Evolutionary conservation across 768 basidiomycete species (phyloP), one percentile per base, ranked within the genome.

Genomic region (Podaxis sp.): DNA sequence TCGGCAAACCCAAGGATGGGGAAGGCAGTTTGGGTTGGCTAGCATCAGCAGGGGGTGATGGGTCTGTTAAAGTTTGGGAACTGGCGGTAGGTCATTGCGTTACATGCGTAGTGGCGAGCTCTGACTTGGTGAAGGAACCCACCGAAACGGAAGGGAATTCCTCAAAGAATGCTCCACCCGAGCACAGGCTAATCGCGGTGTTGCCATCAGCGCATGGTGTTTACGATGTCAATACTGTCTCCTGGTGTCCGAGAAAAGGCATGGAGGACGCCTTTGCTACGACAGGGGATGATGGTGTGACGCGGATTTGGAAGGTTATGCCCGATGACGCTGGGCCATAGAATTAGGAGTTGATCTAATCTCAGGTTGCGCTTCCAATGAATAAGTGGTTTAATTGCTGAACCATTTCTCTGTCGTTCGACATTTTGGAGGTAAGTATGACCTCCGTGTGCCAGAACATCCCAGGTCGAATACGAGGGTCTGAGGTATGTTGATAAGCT

Each of bases 31-130:
- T 95, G 3, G 96, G 96, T 0, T 89, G 94, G 85, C 72, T 98
- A 12, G 94, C 93, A 0, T 93, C 88, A 59, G 86, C 85, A 2
- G 94, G 94, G 0, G 86, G 93, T 0, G 97, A 99, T 71, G 97
- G 96, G 1, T 78, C 76, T 50, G 82, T 98, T 46, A 83, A 89
- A 27, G 76, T 98, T 7, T 96, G 92, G 89, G 86, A 91, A 64
- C 74, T 98, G 36, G 76, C 75, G 64, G 90, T 89, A 66, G 41
- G 82, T 72, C 11, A 43, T 46, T 54, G 24, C 43, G 40, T 64
- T 57, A 46, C 65, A 1, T 5, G 46, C 55, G 36, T 53, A n/a
- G 3, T 8, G 51, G 0, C 58, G 27, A 58, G 63, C 41, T 46
- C 17, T 46, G 43, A 46, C 13, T 38, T 12, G 43, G 27, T 50